Evolutionary conservation across 2,329 filamentous ascomycete species (phyloP), one percentile per base, ranked within the genome.

Genomic region (Paraphaeosphaeria minitans): DNA sequence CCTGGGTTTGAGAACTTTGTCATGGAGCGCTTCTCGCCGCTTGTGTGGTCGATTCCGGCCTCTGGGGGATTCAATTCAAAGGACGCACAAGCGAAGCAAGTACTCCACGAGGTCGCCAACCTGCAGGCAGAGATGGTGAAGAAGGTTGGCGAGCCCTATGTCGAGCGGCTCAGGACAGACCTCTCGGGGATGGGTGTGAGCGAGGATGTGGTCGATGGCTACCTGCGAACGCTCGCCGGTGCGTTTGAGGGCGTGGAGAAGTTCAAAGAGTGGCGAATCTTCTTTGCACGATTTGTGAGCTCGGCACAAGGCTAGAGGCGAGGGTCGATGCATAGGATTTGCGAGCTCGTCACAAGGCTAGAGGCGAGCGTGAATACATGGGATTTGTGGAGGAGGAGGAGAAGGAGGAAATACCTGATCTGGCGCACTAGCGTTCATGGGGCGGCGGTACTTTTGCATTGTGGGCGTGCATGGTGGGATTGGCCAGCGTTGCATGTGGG

Each of bases 1-100:
- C 91, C 93, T 2, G 94, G 95, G 7, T 99, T 99, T 73, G 93
- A 97, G 67, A 85, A 86, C 57, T 98, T 97, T 78, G 90, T 97
- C 78, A 90, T 98, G 58, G 87, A 91, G 45, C 87, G 90, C 22
- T 97, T 99, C 80, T 94, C 96, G 58, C 86, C 91, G 0, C 84
- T 96, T 8, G 93, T 91, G 75, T 99, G 95, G 95, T 90, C 91
- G 42, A 88, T 98, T 7, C 87, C 96, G 37, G 87, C 87, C 41
- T 90, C 93, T 46, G 83, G 89, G 6, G 84, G 84, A 21, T 97
- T 98, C 83, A 90, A 90, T 64, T 87, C 92, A 1, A 88, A 88
- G 63, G 95, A 99, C 74, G 93, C 93, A 1, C 93, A 97, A 79
- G 91, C 91, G 35, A 91, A 90, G 74, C 90, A 93, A 76, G 91